phyloP scores from a whole-genome alignment of 2,329 filamentous ascomycete species.

The Ceratocystis ficicola region DNA sequence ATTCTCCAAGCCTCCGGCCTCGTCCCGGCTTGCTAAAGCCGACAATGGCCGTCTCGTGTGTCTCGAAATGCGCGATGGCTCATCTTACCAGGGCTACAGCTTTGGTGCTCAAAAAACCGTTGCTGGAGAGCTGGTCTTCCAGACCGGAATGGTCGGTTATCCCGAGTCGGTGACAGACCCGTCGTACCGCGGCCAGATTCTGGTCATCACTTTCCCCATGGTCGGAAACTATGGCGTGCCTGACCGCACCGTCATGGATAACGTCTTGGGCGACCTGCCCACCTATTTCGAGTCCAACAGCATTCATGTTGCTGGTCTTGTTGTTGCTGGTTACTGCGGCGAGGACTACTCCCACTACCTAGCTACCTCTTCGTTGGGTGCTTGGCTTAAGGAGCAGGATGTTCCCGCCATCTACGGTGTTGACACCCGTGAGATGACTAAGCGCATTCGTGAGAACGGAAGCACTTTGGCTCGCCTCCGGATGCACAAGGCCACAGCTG shows the following conservation, averaged over 20 bases:
- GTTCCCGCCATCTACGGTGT: slow-evolving; percentile 91
- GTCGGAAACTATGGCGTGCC: slow-evolving; percentile 97
- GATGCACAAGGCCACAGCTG: slow-evolving; percentile 44
- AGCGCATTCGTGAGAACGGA: slow-evolving; percentile 84
- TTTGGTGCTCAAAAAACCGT: slow-evolving; percentile 93
- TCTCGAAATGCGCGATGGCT: slow-evolving; percentile 87
- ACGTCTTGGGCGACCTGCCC: slow-evolving; percentile 72
- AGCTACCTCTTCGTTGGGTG: slow-evolving; percentile 75
- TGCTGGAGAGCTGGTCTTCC: slow-evolving; percentile 94
- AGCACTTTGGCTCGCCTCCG: slow-evolving; percentile 92
- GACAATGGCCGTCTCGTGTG: slow-evolving; percentile 55
- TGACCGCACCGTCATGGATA: slow-evolving; percentile 70
- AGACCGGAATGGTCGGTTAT: slow-evolving; percentile 98
- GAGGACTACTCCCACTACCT: slow-evolving; percentile 94
- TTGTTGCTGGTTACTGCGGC: slow-evolving; percentile 82
- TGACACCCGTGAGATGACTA: slow-evolving; percentile 85
- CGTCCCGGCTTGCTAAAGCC: slow-evolving; percentile 43
- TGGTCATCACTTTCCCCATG: slow-evolving; percentile 90
- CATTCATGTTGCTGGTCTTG: slow-evolving; percentile 87
- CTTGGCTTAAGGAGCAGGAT: slow-evolving; percentile 93
- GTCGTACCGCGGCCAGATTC: slow-evolving; percentile 82
- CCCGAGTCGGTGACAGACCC: slow-evolving; percentile 85
- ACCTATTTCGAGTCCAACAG: slow-evolving; percentile 85
- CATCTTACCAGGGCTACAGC: slow-evolving; percentile 84
- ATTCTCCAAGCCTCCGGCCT: slow-evolving; percentile 40